Percentiles rank a stretch among this genome's conserved stretches.
Evolutionary conservation across 176 grass and related monocot species (phyloP).

Genomic region (Oryza glumipatula): DNA sequence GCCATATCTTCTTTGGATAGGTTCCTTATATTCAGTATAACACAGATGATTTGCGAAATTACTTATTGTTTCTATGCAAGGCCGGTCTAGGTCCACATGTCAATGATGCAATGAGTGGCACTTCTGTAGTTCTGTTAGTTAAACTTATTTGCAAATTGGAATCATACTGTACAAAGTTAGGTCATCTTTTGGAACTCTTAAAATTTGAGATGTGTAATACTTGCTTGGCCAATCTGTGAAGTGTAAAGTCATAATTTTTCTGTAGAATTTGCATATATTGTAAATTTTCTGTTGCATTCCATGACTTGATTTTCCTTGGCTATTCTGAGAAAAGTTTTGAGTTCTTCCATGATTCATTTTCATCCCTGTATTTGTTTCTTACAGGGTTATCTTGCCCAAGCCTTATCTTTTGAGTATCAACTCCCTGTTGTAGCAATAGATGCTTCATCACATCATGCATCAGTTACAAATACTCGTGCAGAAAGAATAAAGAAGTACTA

Average conservation of each 20-base stretch:
- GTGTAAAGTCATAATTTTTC: slow-evolving; percentile 14
- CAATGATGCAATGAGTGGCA: background rate
- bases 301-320: slow-evolving; percentile 27
- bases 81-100: background rate
- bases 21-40: background rate
- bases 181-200: background rate
- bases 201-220: background rate
- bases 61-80: background rate
- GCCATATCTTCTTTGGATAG: slow-evolving; percentile 5
- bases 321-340: background rate
- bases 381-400: slow-evolving; percentile 95
- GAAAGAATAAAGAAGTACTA: slow-evolving; percentile 93
- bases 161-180: background rate
- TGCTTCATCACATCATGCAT: slow-evolving; percentile 88
- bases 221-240: slow-evolving; percentile 5
- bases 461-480: slow-evolving; percentile 76
- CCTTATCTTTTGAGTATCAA: slow-evolving; percentile 86
- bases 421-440: slow-evolving; percentile 86
- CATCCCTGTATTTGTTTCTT: slow-evolving; percentile 27
- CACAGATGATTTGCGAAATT: background rate
- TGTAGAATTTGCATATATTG: background rate
- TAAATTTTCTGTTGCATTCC: slow-evolving; percentile 5
- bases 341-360: slow-evolving; percentile 14
- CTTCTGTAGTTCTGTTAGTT: slow-evolving; percentile 12
- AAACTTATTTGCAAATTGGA: slow-evolving; percentile 30